phyloP scores from a whole-genome alignment of 352 stramenopile genomes.

The Thraustochytrium sp. region DNA sequence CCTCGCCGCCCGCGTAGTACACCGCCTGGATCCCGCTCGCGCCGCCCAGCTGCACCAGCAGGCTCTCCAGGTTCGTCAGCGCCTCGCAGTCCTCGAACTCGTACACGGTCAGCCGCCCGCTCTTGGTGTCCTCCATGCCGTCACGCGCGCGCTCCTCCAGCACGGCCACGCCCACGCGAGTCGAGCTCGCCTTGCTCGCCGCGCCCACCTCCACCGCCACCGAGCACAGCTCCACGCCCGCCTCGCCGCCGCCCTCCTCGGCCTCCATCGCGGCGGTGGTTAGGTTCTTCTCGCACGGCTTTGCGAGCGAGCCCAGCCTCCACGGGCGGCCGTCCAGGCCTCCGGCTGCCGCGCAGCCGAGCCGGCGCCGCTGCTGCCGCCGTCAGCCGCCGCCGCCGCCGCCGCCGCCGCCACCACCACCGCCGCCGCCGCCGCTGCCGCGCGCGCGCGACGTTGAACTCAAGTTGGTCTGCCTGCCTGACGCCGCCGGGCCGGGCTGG shows the following conservation, averaged over 20 bases:
- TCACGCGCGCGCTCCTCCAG: not conserved
- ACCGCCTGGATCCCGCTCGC: not conserved
- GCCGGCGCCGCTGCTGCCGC: too few species aligned
- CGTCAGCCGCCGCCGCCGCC: too few species aligned
- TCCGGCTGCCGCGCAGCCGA: too few species aligned
- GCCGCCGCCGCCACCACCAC: too few species aligned
- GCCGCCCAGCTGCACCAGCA: not conserved
- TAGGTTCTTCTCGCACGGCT: not conserved
- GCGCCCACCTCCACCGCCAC: not conserved
- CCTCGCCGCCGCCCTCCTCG: not conserved
- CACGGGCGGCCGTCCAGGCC: too few species aligned
- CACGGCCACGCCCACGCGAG: not conserved
- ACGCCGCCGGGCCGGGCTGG: too few species aligned
- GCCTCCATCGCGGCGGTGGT: not conserved
- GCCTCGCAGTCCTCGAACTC: conserved; percentile 10
- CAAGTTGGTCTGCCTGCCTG: too few species aligned
- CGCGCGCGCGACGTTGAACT: too few species aligned
- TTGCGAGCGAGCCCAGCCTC: too few species aligned
- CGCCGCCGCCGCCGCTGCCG: too few species aligned
- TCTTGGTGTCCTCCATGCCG: not conserved
- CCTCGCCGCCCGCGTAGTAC: not conserved
- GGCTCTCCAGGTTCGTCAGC: not conserved
- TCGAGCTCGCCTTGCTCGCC: not conserved
- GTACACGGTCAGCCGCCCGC: not conserved
- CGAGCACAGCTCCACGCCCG: not conserved